Evolutionary conservation across 2,329 filamentous ascomycete species (phyloP), one percentile per base, ranked within the genome.

Genomic region (Beauveria varroae): DNA sequence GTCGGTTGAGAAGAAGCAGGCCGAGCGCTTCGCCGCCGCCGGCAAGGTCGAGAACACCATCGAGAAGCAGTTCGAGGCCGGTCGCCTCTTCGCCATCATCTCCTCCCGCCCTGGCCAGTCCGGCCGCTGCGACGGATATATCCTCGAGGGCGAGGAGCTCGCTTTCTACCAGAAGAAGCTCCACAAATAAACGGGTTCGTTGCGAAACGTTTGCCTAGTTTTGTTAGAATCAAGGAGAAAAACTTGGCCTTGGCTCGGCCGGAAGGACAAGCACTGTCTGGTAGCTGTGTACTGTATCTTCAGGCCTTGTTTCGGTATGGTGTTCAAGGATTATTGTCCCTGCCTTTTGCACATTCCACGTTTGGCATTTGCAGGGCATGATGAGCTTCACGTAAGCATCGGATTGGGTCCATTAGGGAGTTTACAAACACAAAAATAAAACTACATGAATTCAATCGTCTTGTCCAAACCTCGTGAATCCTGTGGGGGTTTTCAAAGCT

Each of bases 131-230:
- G 95, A 99, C 78, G 95, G 95, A 69, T 99, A 99, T 85, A 88
- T 99, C 79, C 86, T 99, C 69, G 95, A 99, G 88, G 95, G 95
- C 74, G 95, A 99, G 81, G 95, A 99, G 88, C 86, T 99, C 75
- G 92, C 93, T 79, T 99, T 99, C 90, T 99, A 99, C 91, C 93
- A 96, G 89, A 90, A 90, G 84, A 93, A 93, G 83, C 91, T 98
- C 80, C 90, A 95, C 88, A 98, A 96, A 87, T 98, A 97, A 84
- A 55, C 10, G 52, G 6, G 8, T 7, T 54, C 22, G 37, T 12
- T 18, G 85, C 57, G 57, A 51, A 60, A 10, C 43, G 59, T 60
- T 49, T 63, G 57, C 49, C 61, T 60, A 50, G 59, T 44, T 26
- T 44, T 26, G 28, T 46, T 52, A 50, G n/a, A 22, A 61, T 50